phyloP scores from a whole-genome alignment of 352 stramenopile genomes.

The Paralagenidium karlingii region DNA sequence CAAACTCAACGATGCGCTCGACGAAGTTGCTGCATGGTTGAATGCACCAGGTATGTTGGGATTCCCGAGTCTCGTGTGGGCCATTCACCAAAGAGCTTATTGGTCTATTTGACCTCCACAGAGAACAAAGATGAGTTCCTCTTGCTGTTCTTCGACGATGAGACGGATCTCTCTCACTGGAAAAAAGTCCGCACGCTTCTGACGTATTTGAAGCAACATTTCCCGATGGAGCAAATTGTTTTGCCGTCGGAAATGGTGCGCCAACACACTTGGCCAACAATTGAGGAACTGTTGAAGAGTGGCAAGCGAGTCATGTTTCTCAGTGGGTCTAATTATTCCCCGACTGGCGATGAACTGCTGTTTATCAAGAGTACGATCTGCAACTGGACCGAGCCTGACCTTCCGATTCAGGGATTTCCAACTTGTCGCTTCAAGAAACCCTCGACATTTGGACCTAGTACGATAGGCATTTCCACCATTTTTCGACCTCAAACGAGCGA shows the following conservation, averaged over 20 bases:
- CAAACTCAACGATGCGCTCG: slow-evolving; percentile 21
- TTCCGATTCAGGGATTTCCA: slow-evolving; percentile 51
- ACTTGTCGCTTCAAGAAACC: slow-evolving; percentile 36
- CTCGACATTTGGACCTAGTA: too few relatives aligned
- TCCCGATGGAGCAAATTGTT: slow-evolving; percentile 45
- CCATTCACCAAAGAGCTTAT: neutral
- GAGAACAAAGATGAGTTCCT: slow-evolving; percentile 56
- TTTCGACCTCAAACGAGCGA: slow-evolving; percentile 77
- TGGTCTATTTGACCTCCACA: too few relatives aligned
- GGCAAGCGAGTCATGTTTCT: slow-evolving; percentile 73
- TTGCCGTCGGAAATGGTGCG: slow-evolving; percentile 36
- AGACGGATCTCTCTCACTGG: slow-evolving; percentile 57
- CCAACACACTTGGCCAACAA: slow-evolving; percentile 28
- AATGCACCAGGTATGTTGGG: too few relatives aligned
- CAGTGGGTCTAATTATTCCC: slow-evolving; percentile 59
- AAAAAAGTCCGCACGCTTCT: slow-evolving; percentile 63
- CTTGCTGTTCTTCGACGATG: slow-evolving; percentile 78
- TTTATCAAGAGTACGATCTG: slow-evolving; percentile 69
- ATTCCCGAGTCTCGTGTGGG: neutral
- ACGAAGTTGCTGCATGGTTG: slow-evolving; percentile 44
- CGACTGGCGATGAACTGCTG: slow-evolving; percentile 42
- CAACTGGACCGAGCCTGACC: slow-evolving; percentile 54
- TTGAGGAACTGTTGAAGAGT: slow-evolving; percentile 36
- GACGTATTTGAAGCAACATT: slow-evolving; percentile 50
- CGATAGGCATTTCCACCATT: slow-evolving; percentile 34